These are phyloP conservation scores for Phialophora chinensis DNA, from an alignment of 2,329 filamentous ascomycete species.

Conservation along the genomic window DNA sequence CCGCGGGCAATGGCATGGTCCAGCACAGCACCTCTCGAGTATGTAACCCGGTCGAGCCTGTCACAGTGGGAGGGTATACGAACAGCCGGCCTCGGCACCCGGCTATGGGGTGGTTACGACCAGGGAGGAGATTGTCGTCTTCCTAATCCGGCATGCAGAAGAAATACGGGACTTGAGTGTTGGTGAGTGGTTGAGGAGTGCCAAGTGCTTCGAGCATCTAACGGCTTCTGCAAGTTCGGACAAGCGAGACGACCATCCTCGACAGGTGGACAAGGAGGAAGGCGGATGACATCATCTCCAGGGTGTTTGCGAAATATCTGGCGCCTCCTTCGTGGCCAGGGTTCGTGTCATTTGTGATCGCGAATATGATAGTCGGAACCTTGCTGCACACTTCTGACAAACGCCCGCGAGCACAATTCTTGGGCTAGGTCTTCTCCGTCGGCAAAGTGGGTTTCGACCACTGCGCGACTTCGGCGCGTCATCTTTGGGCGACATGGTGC, in stretches of 20 bases:
- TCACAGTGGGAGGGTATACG: constrained; percentile 5
- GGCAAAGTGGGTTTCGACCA: constrained; percentile 10
- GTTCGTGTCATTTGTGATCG: constrained; percentile 7
- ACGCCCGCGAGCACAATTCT: not conserved
- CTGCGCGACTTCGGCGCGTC: not conserved
- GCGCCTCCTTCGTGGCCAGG: not conserved
- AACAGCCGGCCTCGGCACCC: constrained; percentile 13
- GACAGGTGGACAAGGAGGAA: not conserved
- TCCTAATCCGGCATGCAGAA: constrained; percentile 15
- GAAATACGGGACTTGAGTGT: not conserved
- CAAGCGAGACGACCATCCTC: not conserved
- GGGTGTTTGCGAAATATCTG: not conserved
- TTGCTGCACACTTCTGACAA: constrained; percentile 22
- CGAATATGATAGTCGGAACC: not conserved
- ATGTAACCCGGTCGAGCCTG: not conserved
- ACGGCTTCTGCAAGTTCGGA: not conserved
- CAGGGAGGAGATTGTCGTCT: constrained; percentile 14
- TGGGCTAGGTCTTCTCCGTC: constrained; percentile 23
- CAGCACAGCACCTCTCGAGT: not conserved
- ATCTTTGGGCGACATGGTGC: not conserved
- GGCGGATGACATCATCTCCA: not conserved
- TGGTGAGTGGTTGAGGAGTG: not conserved
- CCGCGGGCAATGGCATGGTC: constrained; percentile 17
- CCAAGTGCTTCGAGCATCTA: constrained; percentile 1
- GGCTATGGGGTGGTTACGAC: not conserved